Evolutionary conservation across 176 grass and related monocot genomes (phyloP).

Genomic region (Alopecurus myosuroides): DNA sequence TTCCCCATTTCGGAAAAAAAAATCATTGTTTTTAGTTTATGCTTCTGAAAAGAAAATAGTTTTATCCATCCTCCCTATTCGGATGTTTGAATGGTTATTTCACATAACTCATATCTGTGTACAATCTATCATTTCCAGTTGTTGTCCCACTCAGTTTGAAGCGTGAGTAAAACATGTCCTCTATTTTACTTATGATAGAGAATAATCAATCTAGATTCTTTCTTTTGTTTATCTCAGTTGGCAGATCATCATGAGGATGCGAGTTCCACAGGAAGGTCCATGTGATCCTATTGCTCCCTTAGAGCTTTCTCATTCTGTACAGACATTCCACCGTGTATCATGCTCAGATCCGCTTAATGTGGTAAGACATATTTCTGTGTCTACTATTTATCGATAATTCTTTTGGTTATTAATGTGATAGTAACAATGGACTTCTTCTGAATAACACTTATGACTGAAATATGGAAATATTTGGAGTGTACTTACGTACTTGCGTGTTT

Average conservation of each 20-base stretch:
- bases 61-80: neutral
- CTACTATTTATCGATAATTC: constrained; percentile 1
- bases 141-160: neutral
- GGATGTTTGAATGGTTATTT: neutral
- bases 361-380: constrained; percentile 45
- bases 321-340: constrained; percentile 89
- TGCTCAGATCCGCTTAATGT: constrained; percentile 69
- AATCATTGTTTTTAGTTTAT: no score
- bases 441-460: neutral
- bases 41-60: neutral
- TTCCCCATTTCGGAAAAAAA: no score
- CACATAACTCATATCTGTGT: neutral
- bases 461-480: no score
- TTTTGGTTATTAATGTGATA: neutral
- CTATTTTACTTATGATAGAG: neutral
- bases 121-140: neutral
- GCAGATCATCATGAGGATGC: constrained; percentile 99
- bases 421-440: neutral
- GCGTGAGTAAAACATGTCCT: neutral
- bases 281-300: constrained; percentile 92
- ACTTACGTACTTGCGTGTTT: no score
- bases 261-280: constrained; percentile 49
- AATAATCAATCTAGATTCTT: neutral
- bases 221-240: constrained; percentile 66
- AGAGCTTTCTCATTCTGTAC: constrained; percentile 88